Percentiles rank a stretch among this genome's conserved stretches.
Conservation (phyloP, 169 alveolate species). For the Eimeria necatrix region DNA sequence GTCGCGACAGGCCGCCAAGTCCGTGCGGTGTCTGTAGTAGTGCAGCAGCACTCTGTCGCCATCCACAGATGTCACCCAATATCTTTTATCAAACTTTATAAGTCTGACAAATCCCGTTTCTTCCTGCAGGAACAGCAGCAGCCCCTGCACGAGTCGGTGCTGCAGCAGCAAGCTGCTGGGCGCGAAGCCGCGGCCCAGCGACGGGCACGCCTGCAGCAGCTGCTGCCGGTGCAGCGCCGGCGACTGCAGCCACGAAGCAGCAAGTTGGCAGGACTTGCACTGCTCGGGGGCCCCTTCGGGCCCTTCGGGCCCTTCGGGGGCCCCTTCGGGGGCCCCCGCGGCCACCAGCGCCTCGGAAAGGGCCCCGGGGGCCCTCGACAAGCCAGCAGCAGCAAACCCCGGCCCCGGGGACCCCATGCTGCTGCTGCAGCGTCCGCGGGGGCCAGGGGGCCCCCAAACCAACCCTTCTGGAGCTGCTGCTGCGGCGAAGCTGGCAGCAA, state of each 20-base stretch:
- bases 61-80: constrained; percentile 4
- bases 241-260: constrained; percentile 43
- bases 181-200: not conserved
- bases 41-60: not conserved
- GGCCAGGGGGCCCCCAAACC: not conserved
- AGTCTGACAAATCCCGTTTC: not conserved
- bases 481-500: not conserved
- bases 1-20: not conserved
- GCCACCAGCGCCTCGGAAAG: not conserved
- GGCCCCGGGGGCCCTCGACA: not conserved
- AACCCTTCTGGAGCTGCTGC: not conserved
- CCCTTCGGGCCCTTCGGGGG: not conserved
- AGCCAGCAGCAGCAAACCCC: not conserved
- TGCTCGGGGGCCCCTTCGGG: not conserved
- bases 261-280: constrained; percentile 12
- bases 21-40: constrained; percentile 16
- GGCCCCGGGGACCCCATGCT: too few relatives aligned
- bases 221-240: constrained; percentile 15
- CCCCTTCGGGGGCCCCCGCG: not conserved
- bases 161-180: constrained; percentile 36
- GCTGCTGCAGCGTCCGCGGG: not conserved
- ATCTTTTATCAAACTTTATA: not conserved
- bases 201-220: constrained; percentile 47
- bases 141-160: constrained; percentile 66
- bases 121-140: constrained; percentile 5